phyloP scores from a whole-genome alignment of 164 flowering plant species.

The Pachysandra terminalis region DNA sequence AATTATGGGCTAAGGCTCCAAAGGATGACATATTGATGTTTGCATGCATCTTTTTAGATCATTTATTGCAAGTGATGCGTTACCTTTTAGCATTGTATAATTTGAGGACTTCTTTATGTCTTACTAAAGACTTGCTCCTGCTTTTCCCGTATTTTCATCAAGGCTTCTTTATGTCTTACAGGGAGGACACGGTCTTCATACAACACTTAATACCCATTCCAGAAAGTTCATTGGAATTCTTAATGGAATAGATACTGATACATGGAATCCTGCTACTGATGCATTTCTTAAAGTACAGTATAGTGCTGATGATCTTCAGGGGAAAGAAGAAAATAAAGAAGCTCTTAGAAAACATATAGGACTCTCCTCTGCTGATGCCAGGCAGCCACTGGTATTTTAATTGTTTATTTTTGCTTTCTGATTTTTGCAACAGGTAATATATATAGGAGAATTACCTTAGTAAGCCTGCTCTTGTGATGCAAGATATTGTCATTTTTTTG shows the following conservation, averaged over 20 bases:
- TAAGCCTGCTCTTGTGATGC: neutral
- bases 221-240: slow-evolving; percentile 87
- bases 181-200: slow-evolving; percentile 85
- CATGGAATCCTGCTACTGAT: slow-evolving; percentile 92
- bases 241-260: slow-evolving; percentile 91
- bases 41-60: neutral
- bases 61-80: neutral
- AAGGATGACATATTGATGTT: no score
- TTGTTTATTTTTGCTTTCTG: neutral
- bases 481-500: neutral
- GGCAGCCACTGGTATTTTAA: slow-evolving; percentile 70
- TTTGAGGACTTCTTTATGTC: no score
- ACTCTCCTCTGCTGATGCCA: slow-evolving; percentile 50
- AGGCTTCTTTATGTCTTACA: slow-evolving; percentile 22
- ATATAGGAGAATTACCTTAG: neutral
- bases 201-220: slow-evolving; percentile 68
- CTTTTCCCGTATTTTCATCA: neutral
- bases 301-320: slow-evolving; percentile 70
- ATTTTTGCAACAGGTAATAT: no score
- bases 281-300: slow-evolving; percentile 67
- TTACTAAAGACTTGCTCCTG: neutral
- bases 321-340: slow-evolving; percentile 75
- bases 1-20: no score
- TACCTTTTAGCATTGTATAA: neutral
- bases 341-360: slow-evolving; percentile 56